These are phyloP conservation scores for Gonapodya sp. DNA, from an alignment of 192 early-diverging fungal species.

Conservation along the genomic window DNA sequence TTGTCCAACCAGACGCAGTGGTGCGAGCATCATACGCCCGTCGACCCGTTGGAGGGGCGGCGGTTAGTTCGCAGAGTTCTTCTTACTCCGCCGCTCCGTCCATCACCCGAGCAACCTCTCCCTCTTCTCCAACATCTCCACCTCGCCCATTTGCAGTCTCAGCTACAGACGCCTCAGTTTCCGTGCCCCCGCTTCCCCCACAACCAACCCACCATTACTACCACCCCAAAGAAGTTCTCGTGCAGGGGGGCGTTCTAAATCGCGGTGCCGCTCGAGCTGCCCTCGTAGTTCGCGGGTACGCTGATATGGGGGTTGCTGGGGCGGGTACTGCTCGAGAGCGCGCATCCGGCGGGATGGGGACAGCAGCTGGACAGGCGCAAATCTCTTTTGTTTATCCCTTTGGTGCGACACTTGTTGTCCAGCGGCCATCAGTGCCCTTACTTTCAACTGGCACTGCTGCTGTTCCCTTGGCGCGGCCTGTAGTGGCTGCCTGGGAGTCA, in stretches of 20 bases:
- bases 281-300: constrained; percentile 4
- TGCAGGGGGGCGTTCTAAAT: constrained; percentile 49
- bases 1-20: constrained; percentile 32
- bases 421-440: constrained; percentile 52
- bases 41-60: neutral
- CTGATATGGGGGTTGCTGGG: neutral
- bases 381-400: constrained; percentile 49
- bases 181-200: neutral
- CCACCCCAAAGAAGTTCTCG: constrained; percentile 55
- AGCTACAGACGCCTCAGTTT: neutral
- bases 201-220: constrained; percentile 31
- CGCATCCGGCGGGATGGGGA: too few relatives aligned
- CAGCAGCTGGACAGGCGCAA: neutral
- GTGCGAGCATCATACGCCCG: neutral
- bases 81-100: neutral
- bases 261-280: constrained; percentile 49
- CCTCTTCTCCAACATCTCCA: neutral
- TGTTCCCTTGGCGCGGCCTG: constrained; percentile 48
- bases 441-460: constrained; percentile 49
- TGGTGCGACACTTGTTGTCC: constrained; percentile 51
- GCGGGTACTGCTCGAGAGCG: neutral
- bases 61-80: neutral
- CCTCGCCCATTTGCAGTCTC: neutral
- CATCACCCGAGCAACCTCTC: too few relatives aligned
- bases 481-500: constrained; percentile 38